Evolutionary conservation across 169 alveolate genomes (phyloP).

Genomic region (Plasmodium gallinaceum): DNA sequence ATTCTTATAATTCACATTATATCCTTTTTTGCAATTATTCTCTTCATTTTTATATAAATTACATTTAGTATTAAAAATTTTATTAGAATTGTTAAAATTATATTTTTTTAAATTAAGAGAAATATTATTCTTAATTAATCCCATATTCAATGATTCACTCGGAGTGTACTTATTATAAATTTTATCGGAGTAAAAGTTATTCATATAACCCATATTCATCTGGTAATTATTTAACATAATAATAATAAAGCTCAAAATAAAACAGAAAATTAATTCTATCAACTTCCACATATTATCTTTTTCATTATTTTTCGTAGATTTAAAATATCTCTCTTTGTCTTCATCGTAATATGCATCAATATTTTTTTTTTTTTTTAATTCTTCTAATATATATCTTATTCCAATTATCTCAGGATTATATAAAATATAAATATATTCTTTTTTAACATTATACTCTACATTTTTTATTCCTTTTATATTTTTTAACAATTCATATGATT

Average conservation of each 20-base stretch:
- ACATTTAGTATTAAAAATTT: no score
- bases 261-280: slow-evolving; percentile 52
- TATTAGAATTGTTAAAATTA: no score
- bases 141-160: no score
- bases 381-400: slow-evolving; percentile 50
- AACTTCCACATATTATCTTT: slow-evolving; percentile 32
- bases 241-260: slow-evolving; percentile 45
- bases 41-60: no score
- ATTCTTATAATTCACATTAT: no score
- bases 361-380: slow-evolving; percentile 51
- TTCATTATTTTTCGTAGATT: slow-evolving; percentile 63
- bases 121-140: no score
- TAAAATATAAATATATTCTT: slow-evolving; percentile 59
- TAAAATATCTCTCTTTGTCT: slow-evolving; percentile 70
- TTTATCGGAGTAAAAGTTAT: slow-evolving; percentile 44
- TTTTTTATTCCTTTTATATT: slow-evolving; percentile 50
- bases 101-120: no score
- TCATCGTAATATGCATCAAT: slow-evolving; percentile 77
- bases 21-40: no score
- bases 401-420: slow-evolving; percentile 70
- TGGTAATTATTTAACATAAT: slow-evolving; percentile 58
- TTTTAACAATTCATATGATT: slow-evolving; percentile 54
- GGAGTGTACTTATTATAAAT: no score
- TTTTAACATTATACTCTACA: slow-evolving; percentile 57
- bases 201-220: slow-evolving; percentile 71